Conservation (phyloP, 345 rosid species). For the Eucalyptus regnans region DNA sequence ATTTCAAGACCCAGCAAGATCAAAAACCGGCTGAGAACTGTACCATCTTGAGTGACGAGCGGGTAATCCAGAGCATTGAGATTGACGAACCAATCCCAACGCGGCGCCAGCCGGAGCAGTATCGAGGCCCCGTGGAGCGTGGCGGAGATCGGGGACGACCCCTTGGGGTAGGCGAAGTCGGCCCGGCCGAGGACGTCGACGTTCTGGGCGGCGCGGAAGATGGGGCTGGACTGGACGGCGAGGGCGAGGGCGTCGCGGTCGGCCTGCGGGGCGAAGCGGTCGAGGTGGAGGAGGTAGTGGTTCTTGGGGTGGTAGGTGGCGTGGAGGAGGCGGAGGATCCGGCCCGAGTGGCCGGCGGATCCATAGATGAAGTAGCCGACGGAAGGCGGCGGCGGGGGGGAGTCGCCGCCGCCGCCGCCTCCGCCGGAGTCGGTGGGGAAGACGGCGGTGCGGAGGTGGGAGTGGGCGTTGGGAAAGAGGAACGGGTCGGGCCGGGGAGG, state of each 20-base stretch:
- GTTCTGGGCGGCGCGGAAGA: slow-evolving; percentile 71
- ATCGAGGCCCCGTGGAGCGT: slow-evolving; percentile 88
- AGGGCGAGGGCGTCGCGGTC: slow-evolving; percentile 71
- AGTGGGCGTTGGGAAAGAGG: slow-evolving; percentile 58
- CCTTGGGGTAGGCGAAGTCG: slow-evolving; percentile 59
- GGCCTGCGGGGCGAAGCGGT: slow-evolving; percentile 39
- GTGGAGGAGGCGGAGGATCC: slow-evolving; percentile 68
- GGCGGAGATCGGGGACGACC: slow-evolving; percentile 76
- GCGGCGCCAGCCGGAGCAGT: slow-evolving; percentile 47
- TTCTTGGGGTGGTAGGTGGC: slow-evolving; percentile 82
- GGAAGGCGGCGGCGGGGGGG: slow-evolving; percentile 26
- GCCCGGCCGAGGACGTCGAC: slow-evolving; percentile 78
- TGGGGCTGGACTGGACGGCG: slow-evolving; percentile 36
- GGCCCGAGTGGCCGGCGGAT: slow-evolving; percentile 50
- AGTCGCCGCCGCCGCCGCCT: background rate
- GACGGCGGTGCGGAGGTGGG: slow-evolving; percentile 16
- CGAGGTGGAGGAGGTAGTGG: slow-evolving; percentile 79
- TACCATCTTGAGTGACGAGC: slow-evolving; percentile 92
- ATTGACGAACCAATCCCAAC: slow-evolving; percentile 88
- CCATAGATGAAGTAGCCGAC: slow-evolving; percentile 71
- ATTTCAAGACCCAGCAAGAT: background rate
- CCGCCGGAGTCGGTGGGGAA: slow-evolving; percentile 18
- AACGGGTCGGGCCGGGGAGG: slow-evolving; percentile 40
- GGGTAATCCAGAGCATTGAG: slow-evolving; percentile 77
- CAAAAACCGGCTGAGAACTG: background rate